Percentiles rank a stretch among this genome's conserved stretches.
These are phyloP conservation scores for Globisporangium uncinulatum DNA, from an alignment of 352 stramenopile species.

Conservation along the genomic window DNA sequence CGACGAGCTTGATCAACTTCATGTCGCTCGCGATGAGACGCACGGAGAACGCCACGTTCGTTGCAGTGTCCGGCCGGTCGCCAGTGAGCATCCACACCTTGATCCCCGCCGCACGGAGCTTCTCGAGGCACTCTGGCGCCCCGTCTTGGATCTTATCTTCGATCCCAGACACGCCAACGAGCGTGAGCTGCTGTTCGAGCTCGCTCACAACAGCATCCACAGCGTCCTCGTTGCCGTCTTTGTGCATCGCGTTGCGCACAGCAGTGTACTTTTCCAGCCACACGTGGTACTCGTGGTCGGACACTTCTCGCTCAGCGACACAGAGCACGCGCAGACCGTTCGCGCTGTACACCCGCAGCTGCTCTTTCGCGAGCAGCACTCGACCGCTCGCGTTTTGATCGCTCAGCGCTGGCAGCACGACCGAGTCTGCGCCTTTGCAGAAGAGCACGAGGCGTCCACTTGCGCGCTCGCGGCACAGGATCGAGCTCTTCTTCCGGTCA, in stretches of 20 bases:
- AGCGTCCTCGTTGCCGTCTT: constrained; percentile 22
- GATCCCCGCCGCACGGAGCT: constrained; percentile 53
- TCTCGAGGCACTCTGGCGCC: constrained; percentile 44
- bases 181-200: constrained; percentile 37
- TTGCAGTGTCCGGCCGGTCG: constrained; percentile 56
- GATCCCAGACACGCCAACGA: constrained; percentile 54
- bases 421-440: constrained; percentile 87
- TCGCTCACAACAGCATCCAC: constrained; percentile 31
- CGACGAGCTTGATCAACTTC: constrained; percentile 36
- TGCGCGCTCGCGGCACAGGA: constrained; percentile 29
- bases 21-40: constrained; percentile 51
- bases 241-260: constrained; percentile 1
- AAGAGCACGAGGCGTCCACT: constrained; percentile 36
- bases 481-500: constrained; percentile 64
- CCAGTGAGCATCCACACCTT: constrained; percentile 79
- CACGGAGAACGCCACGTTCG: constrained; percentile 52
- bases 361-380: constrained; percentile 27
- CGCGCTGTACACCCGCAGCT: constrained; percentile 50
- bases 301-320: constrained; percentile 52
- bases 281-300: constrained; percentile 34
- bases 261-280: constrained; percentile 43
- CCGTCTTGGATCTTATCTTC: constrained; percentile 70
- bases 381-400: constrained; percentile 20
- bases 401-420: constrained; percentile 58
- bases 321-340: constrained; percentile 70